Evolutionary conservation across 2,329 filamentous ascomycete genomes (phyloP).

Genomic region (Cladosporium sp.): DNA sequence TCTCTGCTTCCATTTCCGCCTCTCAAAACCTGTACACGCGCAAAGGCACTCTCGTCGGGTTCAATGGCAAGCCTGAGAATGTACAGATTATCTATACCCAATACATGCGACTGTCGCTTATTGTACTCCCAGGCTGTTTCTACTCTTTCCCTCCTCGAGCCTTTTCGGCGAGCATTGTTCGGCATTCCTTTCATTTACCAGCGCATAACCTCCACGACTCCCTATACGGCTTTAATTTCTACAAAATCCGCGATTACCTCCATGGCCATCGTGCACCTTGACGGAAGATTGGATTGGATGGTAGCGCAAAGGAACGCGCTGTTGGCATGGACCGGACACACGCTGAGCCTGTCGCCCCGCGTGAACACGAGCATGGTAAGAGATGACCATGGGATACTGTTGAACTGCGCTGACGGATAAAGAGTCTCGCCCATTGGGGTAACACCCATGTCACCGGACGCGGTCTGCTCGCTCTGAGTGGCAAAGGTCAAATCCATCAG

Average conservation of each 20-base stretch:
- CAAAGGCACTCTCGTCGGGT: constrained; percentile 80
- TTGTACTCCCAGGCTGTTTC: constrained; percentile 63
- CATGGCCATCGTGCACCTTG: constrained; percentile 79
- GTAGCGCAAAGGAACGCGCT: constrained; percentile 79
- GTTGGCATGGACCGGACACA: constrained; percentile 94
- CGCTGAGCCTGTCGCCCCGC: constrained; percentile 66
- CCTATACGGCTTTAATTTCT: constrained; percentile 80
- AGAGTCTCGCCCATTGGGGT: constrained; percentile 81
- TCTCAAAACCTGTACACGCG: constrained; percentile 91
- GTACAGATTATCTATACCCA: constrained; percentile 37
- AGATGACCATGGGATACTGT: neutral
- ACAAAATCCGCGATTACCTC: constrained; percentile 82
- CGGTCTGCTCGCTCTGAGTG: constrained; percentile 76
- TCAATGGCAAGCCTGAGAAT: constrained; percentile 87
- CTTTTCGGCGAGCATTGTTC: constrained; percentile 69
- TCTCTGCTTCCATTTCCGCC: constrained; percentile 86
- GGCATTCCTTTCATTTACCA: constrained; percentile 96
- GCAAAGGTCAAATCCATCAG: constrained; percentile 84
- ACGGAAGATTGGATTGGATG: constrained; percentile 95
- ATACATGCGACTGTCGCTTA: constrained; percentile 3
- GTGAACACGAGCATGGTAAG: constrained; percentile 64
- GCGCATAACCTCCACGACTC: constrained; percentile 75
- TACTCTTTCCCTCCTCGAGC: constrained; percentile 78
- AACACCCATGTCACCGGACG: constrained; percentile 82
- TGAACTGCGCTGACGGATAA: constrained; percentile 33